A percentile compares a stretch with the other conserved stretches of the same genome.
These are phyloP conservation scores for Yamadazyma nakazawae DNA, from an alignment of 805 yeast species.

Conservation along the genomic window DNA sequence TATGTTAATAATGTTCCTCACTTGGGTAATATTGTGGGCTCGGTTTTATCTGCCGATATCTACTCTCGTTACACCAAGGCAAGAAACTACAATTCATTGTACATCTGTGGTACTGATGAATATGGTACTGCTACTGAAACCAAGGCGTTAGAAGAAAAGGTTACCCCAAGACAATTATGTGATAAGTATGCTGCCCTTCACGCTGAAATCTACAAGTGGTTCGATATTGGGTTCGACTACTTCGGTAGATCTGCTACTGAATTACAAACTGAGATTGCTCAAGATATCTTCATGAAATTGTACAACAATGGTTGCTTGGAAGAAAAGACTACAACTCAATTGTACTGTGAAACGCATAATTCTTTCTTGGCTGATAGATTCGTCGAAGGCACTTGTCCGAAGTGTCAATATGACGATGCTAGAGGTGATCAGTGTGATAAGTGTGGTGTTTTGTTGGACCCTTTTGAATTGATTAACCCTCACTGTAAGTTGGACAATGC, in stretches of 20 bases:
- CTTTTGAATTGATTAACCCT: constrained; percentile 90
- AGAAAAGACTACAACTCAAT: constrained; percentile 83
- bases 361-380: constrained; percentile 94
- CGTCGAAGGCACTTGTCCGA: constrained; percentile 97
- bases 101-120: constrained; percentile 96
- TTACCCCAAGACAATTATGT: constrained; percentile 85
- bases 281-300: constrained; percentile 80
- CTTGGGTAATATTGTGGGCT: constrained; percentile 94
- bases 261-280: constrained; percentile 91
- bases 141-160: constrained; percentile 90
- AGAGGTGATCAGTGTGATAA: constrained; percentile 99
- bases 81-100: constrained; percentile 83
- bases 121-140: constrained; percentile 99
- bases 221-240: constrained; percentile 88
- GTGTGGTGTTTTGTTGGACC: constrained; percentile 87
- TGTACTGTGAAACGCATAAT: constrained; percentile 86
- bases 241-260: constrained; percentile 96
- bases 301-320: constrained; percentile 76
- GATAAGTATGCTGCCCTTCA: constrained; percentile 87
- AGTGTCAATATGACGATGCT: constrained; percentile 93
- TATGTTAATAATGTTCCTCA: constrained; percentile 98
- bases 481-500: constrained; percentile 90
- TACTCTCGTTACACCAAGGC: constrained; percentile 86
- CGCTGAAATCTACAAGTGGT: constrained; percentile 92
- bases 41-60: constrained; percentile 92